phyloP scores from a whole-genome alignment of 1,284 basidiomycete species.

The Taiwanofungus camphoratus region DNA sequence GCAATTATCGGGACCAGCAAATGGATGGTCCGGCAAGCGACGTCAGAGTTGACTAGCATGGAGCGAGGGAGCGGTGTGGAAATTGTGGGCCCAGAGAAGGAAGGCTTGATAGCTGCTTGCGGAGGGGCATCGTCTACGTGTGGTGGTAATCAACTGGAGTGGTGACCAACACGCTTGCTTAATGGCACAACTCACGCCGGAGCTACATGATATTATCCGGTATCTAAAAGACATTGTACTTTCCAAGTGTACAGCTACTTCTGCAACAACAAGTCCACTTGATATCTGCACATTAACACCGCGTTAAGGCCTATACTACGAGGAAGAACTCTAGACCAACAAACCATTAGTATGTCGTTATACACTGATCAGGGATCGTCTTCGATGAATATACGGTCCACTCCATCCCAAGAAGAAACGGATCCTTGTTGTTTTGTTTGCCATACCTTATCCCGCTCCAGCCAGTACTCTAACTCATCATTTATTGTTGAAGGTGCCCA shows the following conservation, averaged over 20 bases:
- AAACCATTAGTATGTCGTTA: background rate
- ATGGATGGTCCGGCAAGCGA: conserved; percentile 54
- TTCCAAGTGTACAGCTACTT: no score
- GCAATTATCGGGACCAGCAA: conserved; percentile 60
- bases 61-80: conserved; percentile 36
- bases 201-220: no score
- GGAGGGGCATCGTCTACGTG: conserved; percentile 1
- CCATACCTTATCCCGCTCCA: conserved; percentile 69
- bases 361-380: conserved; percentile 31
- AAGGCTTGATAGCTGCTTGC: background rate
- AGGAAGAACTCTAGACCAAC: conserved; percentile 11
- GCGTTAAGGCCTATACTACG: background rate
- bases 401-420: conserved; percentile 53
- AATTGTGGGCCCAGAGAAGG: conserved; percentile 27
- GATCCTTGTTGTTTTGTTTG: conserved; percentile 29
- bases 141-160: conserved; percentile 13
- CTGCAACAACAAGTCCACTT: no score
- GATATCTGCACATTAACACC: no score
- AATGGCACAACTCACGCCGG: no score
- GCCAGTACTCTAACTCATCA: conserved; percentile 76
- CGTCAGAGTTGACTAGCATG: conserved; percentile 39
- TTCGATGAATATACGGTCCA: conserved; percentile 80
- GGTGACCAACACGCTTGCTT: no score
- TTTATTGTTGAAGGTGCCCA: conserved; percentile 67
- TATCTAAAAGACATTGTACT: background rate